These are phyloP conservation scores for Leccinum uliginosum DNA, from an alignment of 768 basidiomycete species.

Conservation along the genomic window DNA sequence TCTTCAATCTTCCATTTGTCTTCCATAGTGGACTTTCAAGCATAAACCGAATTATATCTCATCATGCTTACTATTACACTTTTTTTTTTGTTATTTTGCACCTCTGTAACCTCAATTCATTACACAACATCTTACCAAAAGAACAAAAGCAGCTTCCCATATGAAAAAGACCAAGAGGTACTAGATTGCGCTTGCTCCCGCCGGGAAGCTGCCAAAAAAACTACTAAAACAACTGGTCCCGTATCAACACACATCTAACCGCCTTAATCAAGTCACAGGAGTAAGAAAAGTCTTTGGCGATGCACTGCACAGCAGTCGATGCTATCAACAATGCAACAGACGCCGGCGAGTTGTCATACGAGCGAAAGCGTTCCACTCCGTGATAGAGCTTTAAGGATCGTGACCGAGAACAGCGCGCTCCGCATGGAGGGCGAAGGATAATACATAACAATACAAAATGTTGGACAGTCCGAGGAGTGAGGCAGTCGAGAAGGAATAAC, in stretches of 20 bases:
- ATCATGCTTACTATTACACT: slow-evolving; percentile 11
- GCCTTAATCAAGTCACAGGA: slow-evolving; percentile 7
- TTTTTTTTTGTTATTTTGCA: slow-evolving; percentile 17
- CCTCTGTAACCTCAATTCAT: slow-evolving; percentile 19
- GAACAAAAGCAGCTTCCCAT: background rate
- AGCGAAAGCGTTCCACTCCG: slow-evolving; percentile 30
- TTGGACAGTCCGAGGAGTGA: slow-evolving; percentile 17
- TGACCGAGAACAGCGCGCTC: slow-evolving; percentile 29
- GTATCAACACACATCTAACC: slow-evolving; percentile 19
- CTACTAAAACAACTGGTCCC: slow-evolving; percentile 9
- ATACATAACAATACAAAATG: slow-evolving; percentile 33
- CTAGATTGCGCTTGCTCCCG: slow-evolving; percentile 9
- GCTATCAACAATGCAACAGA: slow-evolving; percentile 9
- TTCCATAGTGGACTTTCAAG: slow-evolving; percentile 20
- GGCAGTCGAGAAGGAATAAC: background rate
- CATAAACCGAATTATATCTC: slow-evolving; percentile 24
- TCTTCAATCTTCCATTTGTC: slow-evolving; percentile 10
- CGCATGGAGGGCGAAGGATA: slow-evolving; percentile 5
- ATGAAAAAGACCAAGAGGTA: background rate
- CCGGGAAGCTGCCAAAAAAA: slow-evolving; percentile 7
- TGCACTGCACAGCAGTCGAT: slow-evolving; percentile 20
- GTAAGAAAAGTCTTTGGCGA: slow-evolving; percentile 8
- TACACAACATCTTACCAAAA: background rate
- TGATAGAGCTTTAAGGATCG: slow-evolving; percentile 51
- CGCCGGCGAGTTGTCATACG: slow-evolving; percentile 15